Evolutionary conservation across 2,329 filamentous ascomycete species (phyloP), one percentile per base, ranked within the genome.

Genomic region (Claviceps sp.): DNA sequence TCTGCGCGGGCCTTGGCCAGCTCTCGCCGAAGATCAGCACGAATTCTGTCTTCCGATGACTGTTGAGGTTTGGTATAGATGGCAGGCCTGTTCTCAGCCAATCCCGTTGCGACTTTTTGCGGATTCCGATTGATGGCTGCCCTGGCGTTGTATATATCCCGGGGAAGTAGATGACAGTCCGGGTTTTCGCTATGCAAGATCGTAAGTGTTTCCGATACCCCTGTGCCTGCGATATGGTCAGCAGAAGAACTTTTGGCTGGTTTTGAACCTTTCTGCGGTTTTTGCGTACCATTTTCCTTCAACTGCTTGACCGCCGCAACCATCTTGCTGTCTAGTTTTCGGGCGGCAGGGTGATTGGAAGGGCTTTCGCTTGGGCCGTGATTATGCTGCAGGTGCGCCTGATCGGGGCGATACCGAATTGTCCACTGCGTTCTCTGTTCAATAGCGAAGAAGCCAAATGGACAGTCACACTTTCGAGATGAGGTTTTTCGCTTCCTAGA

Each of bases 381-480:
- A 59, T 84, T 84, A 63, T 84, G 81, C 52, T 71, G 65, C 42
- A 83, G 66, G 60, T 84, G 80, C 50, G 70, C 61, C 5, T 71
- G 65, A 55, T 83, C 76, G 2, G 81, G 81, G 4, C 81, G 76
- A 60, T 83, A 84, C 50, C 81, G 73, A 53, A 84, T 76, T 0
- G 79, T 79, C 81, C 81, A 84, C 58, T 84, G 79, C 0, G 79
- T 82, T 54, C 81, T 72, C 60, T 83, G 79, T 63, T 84, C 81
- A 41, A 84, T 80, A 52, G 81, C 81, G 57, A 84, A 84, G 63
- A 84, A 83, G n/a, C 81, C 81, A 62, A 84, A 84, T 34, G 79
- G 78, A 56, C 81, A 84, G 58, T 83, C 80, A 59, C 81, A 84
- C 60, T 84, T 84, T 46, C 81, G 73, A n/a, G 80, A 84, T 8